phyloP scores from a whole-genome alignment of 2,329 filamentous ascomycete genomes.

The Penicillium sp. region DNA sequence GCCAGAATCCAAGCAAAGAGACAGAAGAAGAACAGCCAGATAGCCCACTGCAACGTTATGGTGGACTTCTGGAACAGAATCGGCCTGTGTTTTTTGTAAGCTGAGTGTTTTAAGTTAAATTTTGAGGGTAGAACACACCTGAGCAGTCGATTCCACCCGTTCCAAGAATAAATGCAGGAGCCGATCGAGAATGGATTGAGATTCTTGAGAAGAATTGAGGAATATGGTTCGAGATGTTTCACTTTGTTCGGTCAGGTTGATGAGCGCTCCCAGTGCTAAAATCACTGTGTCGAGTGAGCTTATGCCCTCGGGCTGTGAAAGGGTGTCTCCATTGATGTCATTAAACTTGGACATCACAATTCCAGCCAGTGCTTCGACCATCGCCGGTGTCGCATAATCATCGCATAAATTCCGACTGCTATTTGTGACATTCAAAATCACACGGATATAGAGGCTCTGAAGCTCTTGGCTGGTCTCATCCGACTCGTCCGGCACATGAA shows the following conservation, averaged over 20 bases:
- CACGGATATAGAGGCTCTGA: constrained; percentile 59
- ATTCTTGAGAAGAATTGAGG: constrained; percentile 44
- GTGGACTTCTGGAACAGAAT: constrained; percentile 69
- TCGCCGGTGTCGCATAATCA: constrained; percentile 60
- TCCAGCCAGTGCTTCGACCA: constrained; percentile 42
- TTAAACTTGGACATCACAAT: constrained; percentile 41
- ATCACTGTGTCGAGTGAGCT: constrained; percentile 72
- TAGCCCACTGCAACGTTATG: constrained; percentile 86
- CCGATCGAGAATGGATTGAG: constrained; percentile 56
- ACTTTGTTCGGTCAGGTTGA: constrained; percentile 85
- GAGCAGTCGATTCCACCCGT: constrained; percentile 66
- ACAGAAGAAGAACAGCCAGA: constrained; percentile 80
- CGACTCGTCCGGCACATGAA: constrained; percentile 31
- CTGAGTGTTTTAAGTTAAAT: neutral
- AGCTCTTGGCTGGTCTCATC: constrained; percentile 30
- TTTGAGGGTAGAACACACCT: constrained; percentile 58
- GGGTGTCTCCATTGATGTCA: constrained; percentile 33
- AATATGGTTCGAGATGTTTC: constrained; percentile 61
- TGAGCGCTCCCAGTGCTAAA: constrained; percentile 78
- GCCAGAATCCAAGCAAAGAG: constrained; percentile 66
- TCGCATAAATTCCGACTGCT: constrained; percentile 72
- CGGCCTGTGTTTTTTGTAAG: no score
- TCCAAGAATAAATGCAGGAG: constrained; percentile 71
- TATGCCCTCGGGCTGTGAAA: constrained; percentile 45
- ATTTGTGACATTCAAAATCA: constrained; percentile 86